Evolutionary conservation across 805 yeast species (phyloP).

Genomic region (Ogataea polymorpha): DNA sequence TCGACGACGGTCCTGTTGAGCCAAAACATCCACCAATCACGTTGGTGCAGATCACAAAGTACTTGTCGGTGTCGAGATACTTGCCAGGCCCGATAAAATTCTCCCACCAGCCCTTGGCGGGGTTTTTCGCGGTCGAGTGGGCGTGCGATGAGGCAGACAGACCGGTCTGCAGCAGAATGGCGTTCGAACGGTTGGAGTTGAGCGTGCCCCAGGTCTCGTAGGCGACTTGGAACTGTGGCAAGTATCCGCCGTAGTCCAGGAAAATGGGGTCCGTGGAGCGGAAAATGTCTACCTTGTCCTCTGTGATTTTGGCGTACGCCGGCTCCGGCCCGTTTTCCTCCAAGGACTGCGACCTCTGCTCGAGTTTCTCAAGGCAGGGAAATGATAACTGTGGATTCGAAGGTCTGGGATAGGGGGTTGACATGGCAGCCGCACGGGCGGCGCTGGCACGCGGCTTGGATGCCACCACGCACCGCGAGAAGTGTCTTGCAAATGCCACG

Average conservation of each 20-base stretch:
- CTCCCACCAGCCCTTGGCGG: conserved; percentile 93
- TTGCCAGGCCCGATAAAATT: conserved; percentile 82
- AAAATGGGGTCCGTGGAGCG: conserved; percentile 55
- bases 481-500: conserved; percentile 4
- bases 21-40: conserved; percentile 95
- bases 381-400: conserved; percentile 69
- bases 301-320: conserved; percentile 62
- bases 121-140: conserved; percentile 67
- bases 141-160: conserved; percentile 94
- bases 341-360: conserved; percentile 44
- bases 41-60: conserved; percentile 83
- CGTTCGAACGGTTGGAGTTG: conserved; percentile 61
- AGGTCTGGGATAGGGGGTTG: conserved; percentile 19
- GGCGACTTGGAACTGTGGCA: conserved; percentile 78
- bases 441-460: conserved; percentile 19
- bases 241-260: conserved; percentile 77
- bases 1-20: conserved; percentile 86
- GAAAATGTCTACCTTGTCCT: conserved; percentile 63
- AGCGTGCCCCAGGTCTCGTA: conserved; percentile 90
- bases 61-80: conserved; percentile 76
- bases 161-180: conserved; percentile 84
- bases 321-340: conserved; percentile 83
- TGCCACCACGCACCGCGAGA: conserved; percentile 4
- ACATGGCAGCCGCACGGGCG: conserved; percentile 11
- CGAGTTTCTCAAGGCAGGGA: conserved; percentile 82